Base-by-base conservation (phyloP, 164 flowering plant species). In the Santalum album region DNA sequence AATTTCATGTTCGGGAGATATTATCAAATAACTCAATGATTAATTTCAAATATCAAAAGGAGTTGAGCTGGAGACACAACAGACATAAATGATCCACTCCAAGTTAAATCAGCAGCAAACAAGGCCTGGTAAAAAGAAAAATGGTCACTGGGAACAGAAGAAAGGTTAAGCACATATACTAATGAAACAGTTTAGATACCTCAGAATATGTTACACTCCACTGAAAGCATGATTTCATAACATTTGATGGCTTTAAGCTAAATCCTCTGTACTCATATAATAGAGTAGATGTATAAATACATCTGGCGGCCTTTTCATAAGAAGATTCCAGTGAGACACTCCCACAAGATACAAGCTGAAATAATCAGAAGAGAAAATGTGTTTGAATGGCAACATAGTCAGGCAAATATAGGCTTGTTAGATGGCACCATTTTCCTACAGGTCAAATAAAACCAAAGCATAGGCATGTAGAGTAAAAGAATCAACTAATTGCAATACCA, bases 281-380 rank as follows among this genome's bases (percentile, higher is more conserved):
- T 62, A 64, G 64, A 29, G 87, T 78, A 20, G 91, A 80, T 27
- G 82, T 65, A 62, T 82, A 84, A 35, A 78, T 53, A 61, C 91
- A 84, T 48, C 78, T 51, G 2, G 70, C 44, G 35, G 70, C 82
- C 65, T 65, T 78, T 53, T 80, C 83, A 61, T 80, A 84, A 16
- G 91, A 80, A 18, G 91, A 82, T 67, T 82, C 87, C 57, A 81
- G 57, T 49, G 77, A 66, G 29, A 80, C 44, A 61, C 54, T 66
- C 35, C 82, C 86, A 59, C 91, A 82, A 45, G 86, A 72, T 24
- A 76, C 87, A 49, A 68, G 48, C 91, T 84, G 80, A 60, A 69
- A 70, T 35, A n/a, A 55, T 43, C 40, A 51, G 10, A 58, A 57
- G 12, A 19, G 14, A 49, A 39, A 32, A 48, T 49, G 27, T 22